Conservation (phyloP, 1,139 yeast genomes). For the Pichia sp. region DNA sequence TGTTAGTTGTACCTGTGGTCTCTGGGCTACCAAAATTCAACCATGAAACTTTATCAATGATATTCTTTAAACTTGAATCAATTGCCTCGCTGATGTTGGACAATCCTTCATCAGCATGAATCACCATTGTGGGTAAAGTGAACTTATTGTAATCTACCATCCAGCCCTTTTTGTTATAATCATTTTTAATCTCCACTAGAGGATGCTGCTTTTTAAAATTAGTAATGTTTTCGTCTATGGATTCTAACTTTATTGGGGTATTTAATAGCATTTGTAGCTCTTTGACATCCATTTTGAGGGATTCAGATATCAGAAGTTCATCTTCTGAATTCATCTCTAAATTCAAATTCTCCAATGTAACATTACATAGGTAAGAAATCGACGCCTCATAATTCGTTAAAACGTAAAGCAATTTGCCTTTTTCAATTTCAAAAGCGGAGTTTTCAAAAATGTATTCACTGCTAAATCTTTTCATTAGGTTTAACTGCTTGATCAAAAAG, state of each 20-base stretch:
- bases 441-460: slow-evolving; percentile 29
- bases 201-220: slow-evolving; percentile 12
- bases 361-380: slow-evolving; percentile 41
- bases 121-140: slow-evolving; percentile 20
- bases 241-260: slow-evolving; percentile 19
- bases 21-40: slow-evolving; percentile 11
- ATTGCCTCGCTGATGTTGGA: slow-evolving; percentile 26
- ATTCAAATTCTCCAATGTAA: slow-evolving; percentile 33
- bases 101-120: slow-evolving; percentile 27
- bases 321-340: slow-evolving; percentile 11
- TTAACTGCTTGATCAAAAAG: slow-evolving; percentile 40
- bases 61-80: slow-evolving; percentile 25
- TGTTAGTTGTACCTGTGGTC: not conserved
- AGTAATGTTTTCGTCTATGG: slow-evolving; percentile 18
- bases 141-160: slow-evolving; percentile 13
- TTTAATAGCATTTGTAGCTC: slow-evolving; percentile 12
- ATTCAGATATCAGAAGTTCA: slow-evolving; percentile 6
- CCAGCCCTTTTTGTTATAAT: not conserved
- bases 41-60: slow-evolving; percentile 26
- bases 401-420: slow-evolving; percentile 49
- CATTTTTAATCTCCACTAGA: not conserved
- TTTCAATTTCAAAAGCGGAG: slow-evolving; percentile 17
- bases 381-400: slow-evolving; percentile 62
- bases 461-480: slow-evolving; percentile 49
- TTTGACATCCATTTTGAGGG: not conserved